Evolutionary conservation across 768 basidiomycete genomes (phyloP), one percentile per base, ranked within the genome.

Genomic region (Leccinum variicolor): DNA sequence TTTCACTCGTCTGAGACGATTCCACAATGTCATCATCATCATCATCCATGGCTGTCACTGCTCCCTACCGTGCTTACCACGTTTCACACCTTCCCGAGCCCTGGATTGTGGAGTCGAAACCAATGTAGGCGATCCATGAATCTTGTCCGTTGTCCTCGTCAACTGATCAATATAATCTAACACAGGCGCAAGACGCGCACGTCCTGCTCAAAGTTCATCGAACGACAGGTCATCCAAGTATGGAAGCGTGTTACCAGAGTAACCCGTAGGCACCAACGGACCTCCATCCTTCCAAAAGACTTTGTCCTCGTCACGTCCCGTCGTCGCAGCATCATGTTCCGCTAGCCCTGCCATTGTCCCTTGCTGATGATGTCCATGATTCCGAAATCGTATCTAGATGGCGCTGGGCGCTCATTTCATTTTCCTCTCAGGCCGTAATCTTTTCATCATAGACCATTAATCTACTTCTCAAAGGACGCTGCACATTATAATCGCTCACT

Each of bases 211-310:
- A 84, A 82, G 59, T 71, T 69, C 64, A 69, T 88, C 56, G 79
- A 84, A 64, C 84, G 86, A 55, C 82, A 81, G 67, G 71, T 86
- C 58, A 70, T 87, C 53, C 73, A 76, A 45, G 75, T 79, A 10
- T 88, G 86, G 86, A 88, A 88, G 65, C 71, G 77, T 39, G 70
- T 87, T 64, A 86, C 84, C 25, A 74, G 77, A 23, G 72, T 75
- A 29, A 77, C 81, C 31, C 82, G 81, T 60, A 83, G 77, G 53
- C 74, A 74, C 33, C 77, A 79, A 25, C 80, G 83, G 43, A 75
- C 77, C 6, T 84, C 86, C 3, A 67, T 80, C 64, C 73, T 85
- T 50, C 79, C 82, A 29, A 77, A 79, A 23, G 85, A 84, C 66
- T 87, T 87, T 67, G 78, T 86, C 63, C 75, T 87, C 58, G 76